Conservation (phyloP, 2,329 filamentous ascomycete genomes). For the Xylariaceae sp. region DNA sequence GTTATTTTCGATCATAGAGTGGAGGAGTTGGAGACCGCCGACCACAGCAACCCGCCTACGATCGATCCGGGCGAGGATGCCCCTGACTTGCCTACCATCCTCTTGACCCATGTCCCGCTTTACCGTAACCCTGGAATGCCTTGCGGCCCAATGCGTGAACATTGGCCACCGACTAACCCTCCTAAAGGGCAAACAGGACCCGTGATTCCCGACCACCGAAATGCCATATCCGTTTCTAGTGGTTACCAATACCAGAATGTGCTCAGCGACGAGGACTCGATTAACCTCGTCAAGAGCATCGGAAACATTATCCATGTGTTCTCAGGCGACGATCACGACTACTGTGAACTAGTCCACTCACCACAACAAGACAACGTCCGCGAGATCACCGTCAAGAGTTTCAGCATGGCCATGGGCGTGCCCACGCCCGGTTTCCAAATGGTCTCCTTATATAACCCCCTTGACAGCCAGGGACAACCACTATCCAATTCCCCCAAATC, state of each 20-base stretch:
- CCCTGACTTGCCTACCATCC: constrained; percentile 73
- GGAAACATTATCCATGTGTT: constrained; percentile 83
- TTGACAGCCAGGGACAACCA: constrained; percentile 56
- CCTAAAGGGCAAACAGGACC: constrained; percentile 52
- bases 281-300: constrained; percentile 67
- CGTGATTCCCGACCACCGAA: constrained; percentile 60
- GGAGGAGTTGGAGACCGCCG: constrained; percentile 50
- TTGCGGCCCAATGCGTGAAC: constrained; percentile 82
- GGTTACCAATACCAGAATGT: constrained; percentile 99
- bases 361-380: constrained; percentile 58
- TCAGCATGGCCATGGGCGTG: constrained; percentile 96
- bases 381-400: constrained; percentile 93
- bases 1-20: constrained; percentile 54
- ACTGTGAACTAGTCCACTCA: constrained; percentile 83
- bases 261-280: constrained; percentile 69
- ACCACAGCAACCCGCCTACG: constrained; percentile 37
- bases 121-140: constrained; percentile 77
- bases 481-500: constrained; percentile 38
- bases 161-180: constrained; percentile 65
- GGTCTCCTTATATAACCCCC: constrained; percentile 86
- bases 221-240: constrained; percentile 68
- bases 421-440: constrained; percentile 80
- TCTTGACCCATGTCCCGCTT: constrained; percentile 87
- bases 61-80: constrained; percentile 40
- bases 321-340: constrained; percentile 96